Evolutionary conservation across 345 rosid species (phyloP), one percentile per base, ranked within the genome.

Genomic region (Linum lewisii): DNA sequence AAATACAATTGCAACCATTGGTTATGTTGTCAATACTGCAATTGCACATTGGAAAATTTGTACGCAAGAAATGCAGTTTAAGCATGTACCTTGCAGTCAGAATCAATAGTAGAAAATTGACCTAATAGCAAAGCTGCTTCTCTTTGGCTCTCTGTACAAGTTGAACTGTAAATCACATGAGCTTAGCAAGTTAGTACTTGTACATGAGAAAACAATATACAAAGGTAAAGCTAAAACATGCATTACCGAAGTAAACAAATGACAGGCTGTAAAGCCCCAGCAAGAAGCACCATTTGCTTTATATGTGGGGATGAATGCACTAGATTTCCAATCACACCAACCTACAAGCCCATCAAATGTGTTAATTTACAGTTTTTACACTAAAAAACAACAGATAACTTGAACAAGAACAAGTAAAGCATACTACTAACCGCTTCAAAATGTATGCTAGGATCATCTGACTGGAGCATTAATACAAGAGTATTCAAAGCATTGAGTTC

Each of bases 201-300:
- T 3, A 29, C 34, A 29, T 29, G 21, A 64, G 51, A 47, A 5
- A 19, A 36, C 2, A 29, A 24, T 1, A 22, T n/a, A 1, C 60
- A 21, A 36, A 7, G 45, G 55, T 3, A 37, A 45, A 50, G 21
- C 18, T 47, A 7, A 21, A 24, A 23, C 20, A 45, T 59, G 37
- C 51, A 64, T 61, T 75, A 86, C 95, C 87, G 72, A 24, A 89
- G 86, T 59, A 89, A 69, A 44, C 83, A 54, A 57, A 89, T 86
- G n/a, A 89, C 87, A 59, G 97, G 87, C 65, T 89, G 97, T 58
- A 86, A 68, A 29, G 87, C 91, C 59, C 94, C 91, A 69, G 87
- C 84, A 38, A 71, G 77, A 64, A 86, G 79, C 67, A 86, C 95
- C 47, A 77, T 80, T 67, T 74, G 81, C 78, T 84, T 86, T 70